Evolutionary conservation across 1,284 basidiomycete species (phyloP).

Genomic region (Anthracocystis panici-leucophaei): DNA sequence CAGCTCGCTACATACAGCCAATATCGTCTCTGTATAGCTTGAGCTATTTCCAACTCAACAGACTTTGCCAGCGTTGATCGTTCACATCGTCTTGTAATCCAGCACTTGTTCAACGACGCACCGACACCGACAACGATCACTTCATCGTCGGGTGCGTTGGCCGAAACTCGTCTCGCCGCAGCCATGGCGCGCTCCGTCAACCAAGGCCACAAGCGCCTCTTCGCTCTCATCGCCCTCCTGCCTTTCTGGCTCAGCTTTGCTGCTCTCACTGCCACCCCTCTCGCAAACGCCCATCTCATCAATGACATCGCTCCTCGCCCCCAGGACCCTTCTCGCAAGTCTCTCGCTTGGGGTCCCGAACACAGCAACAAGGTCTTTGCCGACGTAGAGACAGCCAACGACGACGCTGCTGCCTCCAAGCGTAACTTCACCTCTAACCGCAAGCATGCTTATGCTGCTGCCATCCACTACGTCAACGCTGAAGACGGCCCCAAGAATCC

Average conservation of each 20-base stretch:
- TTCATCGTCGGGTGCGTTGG: not conserved
- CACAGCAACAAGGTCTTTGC: constrained; percentile 53
- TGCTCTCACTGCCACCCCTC: constrained; percentile 17
- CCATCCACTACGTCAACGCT: constrained; percentile 50
- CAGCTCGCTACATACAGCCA: not conserved
- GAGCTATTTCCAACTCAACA: not conserved
- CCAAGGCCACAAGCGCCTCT: constrained; percentile 40
- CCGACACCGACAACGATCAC: not conserved
- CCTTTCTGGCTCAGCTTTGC: constrained; percentile 51
- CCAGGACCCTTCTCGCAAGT: constrained; percentile 53
- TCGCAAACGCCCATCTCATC: constrained; percentile 26
- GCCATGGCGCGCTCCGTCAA: constrained; percentile 30
- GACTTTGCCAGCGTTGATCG: constrained; percentile 9
- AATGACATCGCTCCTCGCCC: constrained; percentile 20
- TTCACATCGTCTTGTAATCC: not conserved
- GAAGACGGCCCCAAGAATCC: constrained; percentile 44
- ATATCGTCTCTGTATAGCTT: not conserved
- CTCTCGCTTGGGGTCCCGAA: constrained; percentile 55
- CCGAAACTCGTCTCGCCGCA: not conserved
- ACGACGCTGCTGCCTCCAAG: constrained; percentile 19
- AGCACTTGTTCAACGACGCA: constrained; percentile 1
- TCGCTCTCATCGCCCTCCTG: constrained; percentile 48
- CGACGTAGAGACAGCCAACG: constrained; percentile 26
- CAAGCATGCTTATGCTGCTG: constrained; percentile 46
- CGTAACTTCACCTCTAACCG: constrained; percentile 25